These are phyloP conservation scores for Cicer arietinum DNA, from an alignment of 306 rosid genomes.

Conservation along the genomic window DNA sequence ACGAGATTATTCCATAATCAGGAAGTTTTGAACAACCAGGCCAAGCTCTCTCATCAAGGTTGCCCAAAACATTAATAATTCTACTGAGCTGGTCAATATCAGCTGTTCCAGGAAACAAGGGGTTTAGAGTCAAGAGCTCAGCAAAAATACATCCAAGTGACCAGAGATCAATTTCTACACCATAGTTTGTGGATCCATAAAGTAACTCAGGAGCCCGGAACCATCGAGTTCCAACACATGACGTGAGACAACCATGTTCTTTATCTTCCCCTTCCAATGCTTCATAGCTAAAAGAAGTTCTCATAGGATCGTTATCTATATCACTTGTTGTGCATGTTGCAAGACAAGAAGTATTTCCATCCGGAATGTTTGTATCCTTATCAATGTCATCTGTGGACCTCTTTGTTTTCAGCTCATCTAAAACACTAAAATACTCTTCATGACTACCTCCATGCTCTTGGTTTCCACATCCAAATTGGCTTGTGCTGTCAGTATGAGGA, in stretches of 20 bases:
- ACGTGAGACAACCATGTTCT: constrained; percentile 66
- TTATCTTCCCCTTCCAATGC: constrained; percentile 61
- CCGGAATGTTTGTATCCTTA: constrained; percentile 56
- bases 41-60: constrained; percentile 86
- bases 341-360: constrained; percentile 79
- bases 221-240: constrained; percentile 99
- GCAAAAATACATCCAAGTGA: constrained; percentile 94
- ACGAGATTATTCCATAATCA: constrained; percentile 77
- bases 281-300: constrained; percentile 59
- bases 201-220: constrained; percentile 95
- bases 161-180: constrained; percentile 92
- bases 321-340: constrained; percentile 88
- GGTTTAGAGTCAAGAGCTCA: constrained; percentile 73
- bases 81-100: constrained; percentile 92
- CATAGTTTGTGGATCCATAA: constrained; percentile 76
- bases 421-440: constrained; percentile 70
- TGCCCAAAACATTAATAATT: constrained; percentile 79
- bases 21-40: constrained; percentile 80
- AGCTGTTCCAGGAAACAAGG: constrained; percentile 85
- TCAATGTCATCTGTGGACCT: constrained; percentile 50
- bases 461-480: constrained; percentile 46
- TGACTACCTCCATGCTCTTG: constrained; percentile 55
- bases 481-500: constrained; percentile 42
- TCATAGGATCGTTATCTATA: constrained; percentile 71
- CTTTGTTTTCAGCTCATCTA: constrained; percentile 72